These are phyloP conservation scores for Irpex sp. DNA, from an alignment of 1,284 basidiomycete species.

Conservation along the genomic window DNA sequence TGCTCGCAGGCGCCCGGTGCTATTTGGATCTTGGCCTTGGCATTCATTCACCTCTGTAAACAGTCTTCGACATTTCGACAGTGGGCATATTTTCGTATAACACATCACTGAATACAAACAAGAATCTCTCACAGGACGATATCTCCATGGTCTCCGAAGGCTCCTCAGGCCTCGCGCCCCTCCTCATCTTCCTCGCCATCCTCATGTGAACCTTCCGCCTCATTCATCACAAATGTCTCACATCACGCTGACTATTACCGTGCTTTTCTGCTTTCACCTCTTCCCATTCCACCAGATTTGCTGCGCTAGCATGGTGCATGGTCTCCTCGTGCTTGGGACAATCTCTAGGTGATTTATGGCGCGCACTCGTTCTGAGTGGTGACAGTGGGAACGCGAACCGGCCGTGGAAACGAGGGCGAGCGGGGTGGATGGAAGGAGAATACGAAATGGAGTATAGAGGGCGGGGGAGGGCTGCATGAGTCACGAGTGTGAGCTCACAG, in stretches of 20 bases:
- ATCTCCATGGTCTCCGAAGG: conserved; percentile 2
- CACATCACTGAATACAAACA: too few species aligned
- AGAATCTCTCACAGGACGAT: background rate
- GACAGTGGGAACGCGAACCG: conserved; percentile 26
- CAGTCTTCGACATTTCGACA: background rate
- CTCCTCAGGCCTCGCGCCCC: conserved; percentile 20
- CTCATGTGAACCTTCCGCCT: conserved; percentile 37
- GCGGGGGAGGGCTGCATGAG: conserved; percentile 17
- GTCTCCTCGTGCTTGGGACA: conserved; percentile 63
- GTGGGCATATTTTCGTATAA: too few species aligned
- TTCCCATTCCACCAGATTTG: conserved; percentile 33
- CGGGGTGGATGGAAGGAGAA: conserved; percentile 37
- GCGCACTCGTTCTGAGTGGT: conserved; percentile 27
- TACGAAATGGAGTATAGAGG: conserved; percentile 60
- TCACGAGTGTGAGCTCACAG: background rate
- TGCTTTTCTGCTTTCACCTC: too few species aligned
- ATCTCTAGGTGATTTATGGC: conserved; percentile 47
- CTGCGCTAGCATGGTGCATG: conserved; percentile 57
- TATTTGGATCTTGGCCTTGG: too few species aligned
- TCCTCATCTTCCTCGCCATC: conserved; percentile 34
- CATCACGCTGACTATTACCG: background rate
- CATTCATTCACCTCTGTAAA: background rate
- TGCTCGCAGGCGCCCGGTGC: background rate
- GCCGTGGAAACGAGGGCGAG: conserved; percentile 28
- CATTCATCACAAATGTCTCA: conserved; percentile 5